Base-by-base conservation (phyloP, 768 basidiomycete species). In the Daedaleopsis sinensis region DNA sequence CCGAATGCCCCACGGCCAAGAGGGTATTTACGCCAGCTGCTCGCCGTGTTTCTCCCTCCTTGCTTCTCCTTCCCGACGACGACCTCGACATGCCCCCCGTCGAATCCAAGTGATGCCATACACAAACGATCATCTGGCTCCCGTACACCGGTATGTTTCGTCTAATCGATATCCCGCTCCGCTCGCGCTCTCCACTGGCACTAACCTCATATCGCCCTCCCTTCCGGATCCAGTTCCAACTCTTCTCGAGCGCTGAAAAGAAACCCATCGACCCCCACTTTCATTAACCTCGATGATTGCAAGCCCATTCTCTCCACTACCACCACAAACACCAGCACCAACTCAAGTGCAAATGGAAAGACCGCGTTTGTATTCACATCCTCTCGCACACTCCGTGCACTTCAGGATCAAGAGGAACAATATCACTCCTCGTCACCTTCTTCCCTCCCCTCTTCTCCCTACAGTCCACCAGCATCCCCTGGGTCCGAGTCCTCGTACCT, bases 301-400 rank as follows among this genome's bases (percentile, higher is more conserved):
- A 66, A 64, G 24, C 65, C 66, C 48, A 49, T 62, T 47, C 24
- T 68, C 60, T 44, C 65, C 55, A 52, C 67, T 36, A 62, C 66
- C n/a, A 50, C 59, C 51, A 58, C 65, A 46, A 67, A 63, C 43
- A 57, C 68, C 43, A 57, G 46, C 58, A 61, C 32, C 35, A 59
- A 62, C 15, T n/a, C 65, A 43, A 47, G 61, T 52, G 52, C 16
- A 9, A 32, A 52, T 55, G 62, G 51, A 32, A 36, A 57, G 23
- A 67, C 65, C 48, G 64, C 71, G 5, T 72, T 70, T 62, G 71
- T 72, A 49, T 72, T 72, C 67, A 71, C 71, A 24, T 72, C 71
- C 3, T 72, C 71, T 43, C 70, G 71, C 50, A 69, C 65, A 32
- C 61, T 67, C 43, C 66, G 65, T n/a, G 58, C 58, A 15, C 65